phyloP scores from a whole-genome alignment of 2,329 filamentous ascomycete species.

The Endocalyx cinctus region DNA sequence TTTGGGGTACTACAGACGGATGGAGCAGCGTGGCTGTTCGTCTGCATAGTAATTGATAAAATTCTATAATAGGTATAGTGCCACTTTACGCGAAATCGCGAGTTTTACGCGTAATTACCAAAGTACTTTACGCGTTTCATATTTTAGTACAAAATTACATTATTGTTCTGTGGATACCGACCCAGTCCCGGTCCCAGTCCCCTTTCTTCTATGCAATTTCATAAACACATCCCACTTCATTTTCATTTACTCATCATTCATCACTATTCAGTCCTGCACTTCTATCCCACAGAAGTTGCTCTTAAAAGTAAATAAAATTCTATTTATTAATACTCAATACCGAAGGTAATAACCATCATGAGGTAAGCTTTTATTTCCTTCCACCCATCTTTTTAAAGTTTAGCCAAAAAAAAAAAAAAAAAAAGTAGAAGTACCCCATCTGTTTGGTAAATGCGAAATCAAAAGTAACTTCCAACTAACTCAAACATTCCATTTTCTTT shows the following conservation, averaged over 20 bases:
- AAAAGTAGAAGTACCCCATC: too few relatives aligned
- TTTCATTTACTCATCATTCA: neutral
- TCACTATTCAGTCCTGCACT: too few relatives aligned
- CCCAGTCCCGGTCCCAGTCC: too few relatives aligned
- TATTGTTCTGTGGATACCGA: too few relatives aligned
- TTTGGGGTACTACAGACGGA: too few relatives aligned
- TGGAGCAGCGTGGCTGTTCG: too few relatives aligned
- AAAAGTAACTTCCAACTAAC: too few relatives aligned
- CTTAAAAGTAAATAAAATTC: neutral
- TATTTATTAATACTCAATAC: neutral
- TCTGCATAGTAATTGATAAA: slow-evolving; percentile 21
- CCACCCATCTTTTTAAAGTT: neutral
- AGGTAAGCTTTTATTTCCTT: neutral
- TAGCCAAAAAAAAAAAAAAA: neutral
- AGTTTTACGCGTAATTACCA: slow-evolving; percentile 15
- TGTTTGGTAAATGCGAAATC: too few relatives aligned
- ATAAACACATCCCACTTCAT: neutral
- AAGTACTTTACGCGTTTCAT: slow-evolving; percentile 4
- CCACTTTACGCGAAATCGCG: slow-evolving; percentile 40
- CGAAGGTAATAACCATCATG: neutral
- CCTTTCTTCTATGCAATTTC: too few relatives aligned
- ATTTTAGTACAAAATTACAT: slow-evolving; percentile 1
- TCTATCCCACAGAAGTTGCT: too few relatives aligned
- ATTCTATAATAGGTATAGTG: slow-evolving; percentile 25
- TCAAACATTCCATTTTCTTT: too few relatives aligned